Evolutionary conservation across 169 alveolate genomes (phyloP).

Genomic region (Toxoplasma gondii): DNA sequence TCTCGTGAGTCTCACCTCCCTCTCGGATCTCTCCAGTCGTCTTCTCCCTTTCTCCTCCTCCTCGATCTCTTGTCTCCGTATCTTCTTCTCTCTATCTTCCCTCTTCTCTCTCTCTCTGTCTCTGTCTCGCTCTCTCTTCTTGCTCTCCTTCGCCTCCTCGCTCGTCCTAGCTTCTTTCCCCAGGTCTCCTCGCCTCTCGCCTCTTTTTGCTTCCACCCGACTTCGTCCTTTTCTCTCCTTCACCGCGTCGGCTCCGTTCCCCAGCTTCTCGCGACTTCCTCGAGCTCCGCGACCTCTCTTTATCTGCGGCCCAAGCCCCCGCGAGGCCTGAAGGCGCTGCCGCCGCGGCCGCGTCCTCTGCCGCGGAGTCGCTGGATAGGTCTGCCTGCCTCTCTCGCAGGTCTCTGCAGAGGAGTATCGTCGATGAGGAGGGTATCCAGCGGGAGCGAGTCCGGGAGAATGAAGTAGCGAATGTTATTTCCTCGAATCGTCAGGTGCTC

Average conservation of each 20-base stretch:
- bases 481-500: conserved; percentile 95
- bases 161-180: too few species aligned
- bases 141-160: too few species aligned
- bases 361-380: conserved; percentile 57
- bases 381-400: conserved; percentile 55
- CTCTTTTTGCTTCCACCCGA: background rate
- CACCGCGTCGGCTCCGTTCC: too few species aligned
- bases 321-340: background rate
- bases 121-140: too few species aligned
- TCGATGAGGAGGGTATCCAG: conserved; percentile 96
- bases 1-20: too few species aligned
- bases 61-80: too few species aligned
- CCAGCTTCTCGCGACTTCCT: too few species aligned
- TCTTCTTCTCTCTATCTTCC: too few species aligned
- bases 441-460: conserved; percentile 86
- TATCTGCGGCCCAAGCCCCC: background rate
- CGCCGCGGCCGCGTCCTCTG: conserved; percentile 9
- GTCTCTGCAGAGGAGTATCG: conserved; percentile 93
- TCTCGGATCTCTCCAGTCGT: too few species aligned
- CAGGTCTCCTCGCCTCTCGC: background rate
- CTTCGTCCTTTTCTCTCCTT: too few species aligned
- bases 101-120: too few species aligned
- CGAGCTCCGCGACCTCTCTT: background rate
- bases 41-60: too few species aligned
- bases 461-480: conserved; percentile 93